These are phyloP conservation scores for Lagenaria siceraria DNA, from an alignment of 306 rosid genomes.

Conservation along the genomic window DNA sequence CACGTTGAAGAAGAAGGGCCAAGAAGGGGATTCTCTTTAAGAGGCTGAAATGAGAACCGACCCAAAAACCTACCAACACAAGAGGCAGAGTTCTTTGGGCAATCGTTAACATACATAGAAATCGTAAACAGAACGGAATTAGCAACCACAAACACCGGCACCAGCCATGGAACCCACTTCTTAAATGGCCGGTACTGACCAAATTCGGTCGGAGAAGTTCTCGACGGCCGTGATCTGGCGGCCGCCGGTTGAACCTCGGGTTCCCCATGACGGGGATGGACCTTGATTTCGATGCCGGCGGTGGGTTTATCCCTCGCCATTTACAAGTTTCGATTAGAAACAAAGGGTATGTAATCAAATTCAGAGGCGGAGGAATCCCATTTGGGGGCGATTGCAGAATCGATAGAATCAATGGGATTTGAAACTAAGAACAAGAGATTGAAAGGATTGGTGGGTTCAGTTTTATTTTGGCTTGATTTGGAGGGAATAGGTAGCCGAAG, in stretches of 20 bases:
- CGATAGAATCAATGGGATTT: background rate
- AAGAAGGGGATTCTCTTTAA: constrained; percentile 11
- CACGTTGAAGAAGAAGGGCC: constrained; percentile 15
- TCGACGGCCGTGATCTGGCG: background rate
- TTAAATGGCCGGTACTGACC: background rate
- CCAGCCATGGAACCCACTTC: constrained; percentile 11
- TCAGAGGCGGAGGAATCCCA: background rate
- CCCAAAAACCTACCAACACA: constrained; percentile 12
- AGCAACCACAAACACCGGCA: constrained; percentile 12
- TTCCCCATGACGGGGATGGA: background rate
- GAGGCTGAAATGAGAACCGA: constrained; percentile 12
- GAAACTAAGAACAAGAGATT: background rate
- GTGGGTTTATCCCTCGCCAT: constrained; percentile 2
- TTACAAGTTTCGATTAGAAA: background rate
- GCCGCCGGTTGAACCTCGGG: background rate
- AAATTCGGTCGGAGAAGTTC: background rate
- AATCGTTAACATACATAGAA: constrained; percentile 10
- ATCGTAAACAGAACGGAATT: background rate
- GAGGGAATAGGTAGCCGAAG: constrained; percentile 1
- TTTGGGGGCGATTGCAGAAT: background rate
- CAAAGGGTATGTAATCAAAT: background rate
- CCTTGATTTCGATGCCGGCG: constrained; percentile 6
- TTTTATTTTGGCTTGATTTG: background rate
- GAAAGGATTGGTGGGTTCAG: background rate
- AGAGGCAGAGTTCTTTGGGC: constrained; percentile 11